These are phyloP conservation scores for Gaeumannomyces tritici DNA, from an alignment of 2,329 filamentous ascomycete genomes.

Conservation along the genomic window DNA sequence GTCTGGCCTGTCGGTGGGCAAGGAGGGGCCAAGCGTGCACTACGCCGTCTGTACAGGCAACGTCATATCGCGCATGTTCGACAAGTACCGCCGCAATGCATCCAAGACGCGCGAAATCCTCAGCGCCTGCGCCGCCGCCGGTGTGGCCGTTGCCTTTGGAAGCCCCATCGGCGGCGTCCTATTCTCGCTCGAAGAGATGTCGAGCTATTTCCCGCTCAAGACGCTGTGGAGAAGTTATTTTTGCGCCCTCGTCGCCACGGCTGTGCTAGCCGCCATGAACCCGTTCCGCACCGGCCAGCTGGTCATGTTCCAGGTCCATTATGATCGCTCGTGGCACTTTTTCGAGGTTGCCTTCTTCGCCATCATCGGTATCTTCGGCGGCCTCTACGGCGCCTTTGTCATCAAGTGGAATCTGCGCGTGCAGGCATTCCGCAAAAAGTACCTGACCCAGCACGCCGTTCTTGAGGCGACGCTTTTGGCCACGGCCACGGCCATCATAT, in stretches of 20 bases:
- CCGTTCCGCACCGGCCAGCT: conserved; percentile 94
- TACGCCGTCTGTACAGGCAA: conserved; percentile 97
- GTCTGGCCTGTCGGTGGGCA: conserved; percentile 88
- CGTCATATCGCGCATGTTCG: conserved; percentile 86
- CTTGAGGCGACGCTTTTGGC: conserved; percentile 81
- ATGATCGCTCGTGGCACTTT: conserved; percentile 95
- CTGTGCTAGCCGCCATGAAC: conserved; percentile 90
- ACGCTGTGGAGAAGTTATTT: conserved; percentile 98
- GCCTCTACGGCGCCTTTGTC: conserved; percentile 89
- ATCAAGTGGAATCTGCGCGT: conserved; percentile 95
- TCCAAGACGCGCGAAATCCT: conserved; percentile 93
- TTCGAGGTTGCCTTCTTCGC: conserved; percentile 93
- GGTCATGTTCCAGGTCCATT: conserved; percentile 98
- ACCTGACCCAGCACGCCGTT: conserved; percentile 73
- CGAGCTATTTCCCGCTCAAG: conserved; percentile 89
- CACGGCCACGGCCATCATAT: conserved; percentile 77
- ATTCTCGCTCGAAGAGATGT: conserved; percentile 97
- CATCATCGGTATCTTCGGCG: conserved; percentile 84
- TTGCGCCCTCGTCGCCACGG: conserved; percentile 89
- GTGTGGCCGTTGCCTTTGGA: conserved; percentile 92
- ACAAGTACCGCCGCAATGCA: conserved; percentile 84
- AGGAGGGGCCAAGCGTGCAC: conserved; percentile 97
- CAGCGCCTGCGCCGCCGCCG: conserved; percentile 87
- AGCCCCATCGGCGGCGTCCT: conserved; percentile 94
- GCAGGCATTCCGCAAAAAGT: conserved; percentile 90